phyloP scores from a whole-genome alignment of 257 asterid species.

The Fraxinus quadrangulata region DNA sequence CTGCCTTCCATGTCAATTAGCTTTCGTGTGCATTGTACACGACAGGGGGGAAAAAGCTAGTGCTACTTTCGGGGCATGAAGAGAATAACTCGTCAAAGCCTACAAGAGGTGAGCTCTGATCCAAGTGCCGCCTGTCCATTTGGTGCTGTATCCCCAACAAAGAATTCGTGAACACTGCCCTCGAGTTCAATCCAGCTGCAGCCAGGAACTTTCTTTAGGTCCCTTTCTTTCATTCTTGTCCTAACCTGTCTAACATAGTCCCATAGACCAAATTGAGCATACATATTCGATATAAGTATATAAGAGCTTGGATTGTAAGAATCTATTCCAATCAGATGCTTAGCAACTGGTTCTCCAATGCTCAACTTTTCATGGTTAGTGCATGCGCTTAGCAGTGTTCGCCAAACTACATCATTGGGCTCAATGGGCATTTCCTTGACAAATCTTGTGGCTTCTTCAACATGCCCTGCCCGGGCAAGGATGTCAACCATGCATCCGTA shows the following conservation, averaged over 20 bases:
- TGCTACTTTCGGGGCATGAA: background rate
- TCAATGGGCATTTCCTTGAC: constrained; percentile 67
- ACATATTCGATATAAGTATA: constrained; percentile 68
- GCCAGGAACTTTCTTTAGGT: constrained; percentile 65
- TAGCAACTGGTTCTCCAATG: constrained; percentile 59
- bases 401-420: constrained; percentile 73
- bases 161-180: constrained; percentile 78
- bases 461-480: constrained; percentile 66
- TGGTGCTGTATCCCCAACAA: constrained; percentile 54
- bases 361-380: constrained; percentile 51
- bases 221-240: constrained; percentile 61
- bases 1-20: background rate
- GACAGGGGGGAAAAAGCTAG: background rate
- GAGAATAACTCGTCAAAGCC: background rate
- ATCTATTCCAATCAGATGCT: constrained; percentile 49
- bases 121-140: constrained; percentile 18
- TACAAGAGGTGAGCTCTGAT: background rate
- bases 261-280: constrained; percentile 77
- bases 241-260: constrained; percentile 59
- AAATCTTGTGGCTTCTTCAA: constrained; percentile 63
- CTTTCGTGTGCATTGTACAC: background rate
- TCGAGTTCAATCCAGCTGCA: constrained; percentile 83
- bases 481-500: constrained; percentile 88
- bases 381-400: constrained; percentile 71
- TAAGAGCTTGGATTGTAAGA: constrained; percentile 60